Base-by-base conservation (phyloP, 345 rosid genomes). In the Carallia brachiata region DNA sequence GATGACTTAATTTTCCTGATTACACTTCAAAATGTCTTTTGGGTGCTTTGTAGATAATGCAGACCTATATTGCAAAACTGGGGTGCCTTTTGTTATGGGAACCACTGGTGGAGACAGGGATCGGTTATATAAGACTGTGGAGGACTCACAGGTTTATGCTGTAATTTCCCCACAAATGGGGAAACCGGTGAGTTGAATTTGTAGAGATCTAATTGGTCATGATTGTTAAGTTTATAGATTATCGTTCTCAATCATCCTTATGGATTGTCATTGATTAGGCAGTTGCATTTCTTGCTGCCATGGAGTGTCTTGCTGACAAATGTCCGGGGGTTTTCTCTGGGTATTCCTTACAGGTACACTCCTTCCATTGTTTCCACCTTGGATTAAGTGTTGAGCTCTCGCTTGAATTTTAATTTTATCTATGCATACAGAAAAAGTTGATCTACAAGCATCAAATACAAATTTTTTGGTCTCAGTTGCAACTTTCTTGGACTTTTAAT, bases 131-230 rank as follows among this genome's bases (percentile, higher is more conserved):
- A 88, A 87, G 77, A 85, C 90, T 66, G 96, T 95, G 68, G 85
- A 89, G 65, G 70, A 77, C 50, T 81, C 99, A 30, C 87, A 83
- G 62, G 72, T 68, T 44, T 95, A 90, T 79, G 96, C 99, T 71
- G 94, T 95, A 62, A 89, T 95, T 66, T 95, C 99, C 15, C 99
- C 97, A 18, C 99, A 95, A 77, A 95, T 95, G 99, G 99, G 99
- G 71, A 95, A 95, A 62, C 98, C 90, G 85, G 97, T 91, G 73
- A 65, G 77, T 40, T 37, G 52, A 50, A 63, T 75, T 40, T 40
- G 53, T 63, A 44, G 0, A 63, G 0, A 63, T 53, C 7, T 68
- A 5, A 47, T 23, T 0, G 6, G 61, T 40, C 71, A 5, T 62
- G 18, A 61, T 16, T 19, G 44, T 57, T 18, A 62, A 63, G 23